These are phyloP conservation scores for Teratosphaeria epicoccoides DNA, from an alignment of 2,329 filamentous ascomycete genomes.

Conservation along the genomic window DNA sequence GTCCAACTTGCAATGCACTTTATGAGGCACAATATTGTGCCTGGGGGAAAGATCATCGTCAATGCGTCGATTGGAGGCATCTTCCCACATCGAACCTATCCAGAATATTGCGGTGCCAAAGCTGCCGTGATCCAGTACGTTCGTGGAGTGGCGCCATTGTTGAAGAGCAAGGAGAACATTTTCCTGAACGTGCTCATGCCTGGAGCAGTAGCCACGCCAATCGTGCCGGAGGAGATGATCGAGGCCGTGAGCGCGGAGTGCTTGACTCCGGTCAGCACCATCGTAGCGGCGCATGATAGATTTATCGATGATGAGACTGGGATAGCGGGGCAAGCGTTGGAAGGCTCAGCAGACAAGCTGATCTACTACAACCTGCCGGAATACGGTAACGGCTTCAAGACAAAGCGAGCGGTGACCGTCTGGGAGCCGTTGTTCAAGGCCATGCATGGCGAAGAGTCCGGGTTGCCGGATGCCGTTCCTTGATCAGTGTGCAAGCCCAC, in stretches of 20 bases:
- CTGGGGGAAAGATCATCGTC: slow-evolving; percentile 11
- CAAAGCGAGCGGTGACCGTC: slow-evolving; percentile 35
- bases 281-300: slow-evolving; percentile 36
- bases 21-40: slow-evolving; percentile 10
- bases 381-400: slow-evolving; percentile 33
- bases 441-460: slow-evolving; percentile 35
- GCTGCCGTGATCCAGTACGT: slow-evolving; percentile 8
- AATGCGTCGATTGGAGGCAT: slow-evolving; percentile 10
- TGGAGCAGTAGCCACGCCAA: neutral
- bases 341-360: slow-evolving; percentile 35
- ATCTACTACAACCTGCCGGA: slow-evolving; percentile 29
- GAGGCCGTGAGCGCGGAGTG: slow-evolving; percentile 3
- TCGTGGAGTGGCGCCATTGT: slow-evolving; percentile 1
- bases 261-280: slow-evolving; percentile 33
- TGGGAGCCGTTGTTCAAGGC: slow-evolving; percentile 41
- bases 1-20: slow-evolving; percentile 10
- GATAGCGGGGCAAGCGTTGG: slow-evolving; percentile 33
- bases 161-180: slow-evolving; percentile 7
- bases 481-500: slow-evolving; percentile 7
- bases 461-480: slow-evolving; percentile 30
- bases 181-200: slow-evolving; percentile 3
- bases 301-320: slow-evolving; percentile 36
- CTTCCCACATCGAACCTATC: slow-evolving; percentile 9
- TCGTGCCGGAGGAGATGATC: neutral
- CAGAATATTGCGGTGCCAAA: slow-evolving; percentile 12